Base-by-base conservation (phyloP, 106 monocot genomes). In the Dendrobium nobile region DNA sequence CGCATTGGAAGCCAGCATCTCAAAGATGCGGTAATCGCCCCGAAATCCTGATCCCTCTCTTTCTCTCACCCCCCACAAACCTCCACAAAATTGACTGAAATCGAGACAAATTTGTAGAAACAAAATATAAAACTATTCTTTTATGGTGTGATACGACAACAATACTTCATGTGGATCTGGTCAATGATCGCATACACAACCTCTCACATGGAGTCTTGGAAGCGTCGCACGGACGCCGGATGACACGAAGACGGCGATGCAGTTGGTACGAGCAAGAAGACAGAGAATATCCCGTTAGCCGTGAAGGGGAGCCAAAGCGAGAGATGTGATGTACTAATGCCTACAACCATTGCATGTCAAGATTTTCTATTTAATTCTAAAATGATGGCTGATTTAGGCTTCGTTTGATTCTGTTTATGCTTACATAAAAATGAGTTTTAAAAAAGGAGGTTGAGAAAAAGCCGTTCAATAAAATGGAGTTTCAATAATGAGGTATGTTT, bases 1-100 rank as follows among this genome's bases (percentile, higher is more conserved):
- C 24, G 83, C 81, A 41, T 67, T 87, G 79, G 85, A 75, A 79
- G 84, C 83, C 42, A 78, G 82, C 85, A 89, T 87, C 51, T 19
- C 75, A 13, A 58, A 33, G 47, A 37, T 72, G 19, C 48, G 10
- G 26, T 24, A 13, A 47, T 27, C 48, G 76, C 48, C 45, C 47
- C 48, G 26, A 48, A 47, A 76, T 48, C 48, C 20, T 9, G 22
- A 76, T 76, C 76, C 26, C 76, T 7, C 4, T 8, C 33, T 19
- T 28, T 74, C 20, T 74, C 43, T 15, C 43, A 43, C 19, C 4
- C 10, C 9, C 7, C 13, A 74, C 13, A 15, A n/a, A 7, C 41
- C 43, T 72, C 72, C 16, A 27, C 13, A 72, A 72, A 17, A 40
- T 28, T 72, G 72, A 72, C 37, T 27, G 28, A 9, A 72, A 72